phyloP scores from a whole-genome alignment of 202 grass and related monocot genomes.

The Musa balbisiana region DNA sequence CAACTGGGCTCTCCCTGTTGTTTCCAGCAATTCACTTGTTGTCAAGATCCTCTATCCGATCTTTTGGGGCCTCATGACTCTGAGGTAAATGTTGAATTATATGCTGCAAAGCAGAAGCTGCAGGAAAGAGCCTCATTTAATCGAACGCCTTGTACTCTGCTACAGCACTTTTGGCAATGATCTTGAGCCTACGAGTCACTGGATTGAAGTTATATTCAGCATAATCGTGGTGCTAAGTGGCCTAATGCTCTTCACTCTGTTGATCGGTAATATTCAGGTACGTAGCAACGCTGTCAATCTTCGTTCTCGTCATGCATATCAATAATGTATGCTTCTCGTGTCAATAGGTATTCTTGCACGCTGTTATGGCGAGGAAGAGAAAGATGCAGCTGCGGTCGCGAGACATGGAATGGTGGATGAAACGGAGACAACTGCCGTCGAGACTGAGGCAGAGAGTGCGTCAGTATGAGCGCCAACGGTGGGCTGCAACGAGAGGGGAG shows the following conservation, averaged over 20 bases:
- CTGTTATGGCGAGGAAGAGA: conserved; percentile 80
- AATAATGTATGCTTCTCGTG: no score
- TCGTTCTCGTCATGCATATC: no score
- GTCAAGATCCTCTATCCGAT: conserved; percentile 94
- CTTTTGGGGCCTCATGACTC: conserved; percentile 98
- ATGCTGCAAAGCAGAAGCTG: no score
- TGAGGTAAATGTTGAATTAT: conserved; percentile 41
- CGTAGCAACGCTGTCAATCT: neutral
- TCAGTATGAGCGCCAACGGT: conserved; percentile 67
- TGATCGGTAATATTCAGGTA: conserved; percentile 98
- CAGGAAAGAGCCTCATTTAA: no score
- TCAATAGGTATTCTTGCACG: conserved; percentile 76
- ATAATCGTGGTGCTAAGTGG: conserved; percentile 78
- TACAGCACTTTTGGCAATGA: conserved; percentile 88
- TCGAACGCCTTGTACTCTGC: neutral
- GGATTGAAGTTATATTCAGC: conserved; percentile 86
- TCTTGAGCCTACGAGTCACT: conserved; percentile 83
- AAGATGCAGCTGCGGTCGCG: conserved; percentile 83
- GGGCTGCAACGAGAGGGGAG: conserved; percentile 73
- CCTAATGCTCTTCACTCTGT: conserved; percentile 93
- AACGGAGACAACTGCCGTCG: conserved; percentile 72
- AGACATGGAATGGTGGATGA: conserved; percentile 99
- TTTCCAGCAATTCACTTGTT: conserved; percentile 79
- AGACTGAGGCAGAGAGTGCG: conserved; percentile 72
- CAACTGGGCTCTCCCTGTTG: conserved; percentile 74